Evolutionary conservation across 768 basidiomycete genomes (phyloP).

Genomic region (Boletus tylopilopsis): DNA sequence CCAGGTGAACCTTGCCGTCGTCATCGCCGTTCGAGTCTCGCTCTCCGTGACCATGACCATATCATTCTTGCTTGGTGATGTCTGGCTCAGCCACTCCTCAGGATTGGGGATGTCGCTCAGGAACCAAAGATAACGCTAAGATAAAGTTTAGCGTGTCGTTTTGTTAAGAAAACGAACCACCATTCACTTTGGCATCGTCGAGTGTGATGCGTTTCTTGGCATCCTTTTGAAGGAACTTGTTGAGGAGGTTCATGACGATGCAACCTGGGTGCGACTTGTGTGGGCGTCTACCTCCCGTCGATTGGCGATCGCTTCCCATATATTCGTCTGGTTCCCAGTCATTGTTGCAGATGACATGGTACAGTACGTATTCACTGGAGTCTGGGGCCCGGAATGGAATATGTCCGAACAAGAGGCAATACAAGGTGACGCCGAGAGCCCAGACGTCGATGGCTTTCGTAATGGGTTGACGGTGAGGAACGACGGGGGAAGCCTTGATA

Average conservation of each 20-base stretch:
- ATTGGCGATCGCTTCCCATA: conserved; percentile 70
- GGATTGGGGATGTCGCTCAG: conserved; percentile 63
- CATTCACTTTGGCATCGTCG: conserved; percentile 73
- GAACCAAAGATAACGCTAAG: conserved; percentile 63
- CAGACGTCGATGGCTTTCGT: conserved; percentile 96
- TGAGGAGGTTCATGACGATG: conserved; percentile 67
- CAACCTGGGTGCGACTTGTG: conserved; percentile 47
- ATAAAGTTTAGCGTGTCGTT: not conserved
- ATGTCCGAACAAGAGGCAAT: conserved; percentile 86
- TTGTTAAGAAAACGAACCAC: not conserved
- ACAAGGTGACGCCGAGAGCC: conserved; percentile 95
- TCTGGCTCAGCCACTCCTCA: conserved; percentile 65
- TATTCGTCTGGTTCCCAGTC: conserved; percentile 64
- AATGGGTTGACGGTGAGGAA: conserved; percentile 47
- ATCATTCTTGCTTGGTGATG: conserved; percentile 46
- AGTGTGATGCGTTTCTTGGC: conserved; percentile 69
- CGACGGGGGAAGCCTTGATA: conserved; percentile 23
- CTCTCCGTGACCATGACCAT: conserved; percentile 64
- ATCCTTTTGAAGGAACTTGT: conserved; percentile 79
- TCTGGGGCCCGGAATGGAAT: conserved; percentile 69
- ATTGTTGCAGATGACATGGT: conserved; percentile 71
- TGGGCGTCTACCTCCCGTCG: conserved; percentile 60
- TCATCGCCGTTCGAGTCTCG: conserved; percentile 76
- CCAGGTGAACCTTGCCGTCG: conserved; percentile 60
- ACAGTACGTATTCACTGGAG: conserved; percentile 69